A percentile compares a stretch with the other conserved stretches of the same genome.
Evolutionary conservation across 441 rosid species (phyloP).

Genomic region (Hypseocharis bilobata): DNA sequence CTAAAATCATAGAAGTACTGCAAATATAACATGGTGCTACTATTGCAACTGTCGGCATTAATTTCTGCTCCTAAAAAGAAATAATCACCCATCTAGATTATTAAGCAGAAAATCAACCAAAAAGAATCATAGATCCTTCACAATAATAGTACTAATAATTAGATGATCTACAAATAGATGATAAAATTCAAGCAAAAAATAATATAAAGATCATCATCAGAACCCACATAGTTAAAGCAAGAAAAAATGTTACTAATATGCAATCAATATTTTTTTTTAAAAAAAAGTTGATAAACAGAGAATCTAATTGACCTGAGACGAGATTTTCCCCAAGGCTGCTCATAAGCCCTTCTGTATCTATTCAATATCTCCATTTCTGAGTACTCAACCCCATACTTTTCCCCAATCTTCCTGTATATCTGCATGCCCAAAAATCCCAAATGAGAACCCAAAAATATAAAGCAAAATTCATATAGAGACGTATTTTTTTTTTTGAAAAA

Average conservation of each 20-base stretch:
- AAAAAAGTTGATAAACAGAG: not conserved
- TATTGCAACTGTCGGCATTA: not conserved
- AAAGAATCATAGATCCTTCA: not conserved
- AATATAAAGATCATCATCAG: not conserved
- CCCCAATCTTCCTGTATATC: constrained; percentile 75
- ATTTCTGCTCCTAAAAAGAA: not conserved
- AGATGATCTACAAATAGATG: not conserved
- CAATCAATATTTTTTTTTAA: no score
- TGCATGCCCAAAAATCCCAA: constrained; percentile 17
- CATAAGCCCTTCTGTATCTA: constrained; percentile 77
- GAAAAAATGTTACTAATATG: no score
- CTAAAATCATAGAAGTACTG: not conserved
- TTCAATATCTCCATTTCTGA: constrained; percentile 71
- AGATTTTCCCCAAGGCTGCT: constrained; percentile 85
- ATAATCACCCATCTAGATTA: not conserved
- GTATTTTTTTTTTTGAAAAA: no score
- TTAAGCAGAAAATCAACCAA: not conserved
- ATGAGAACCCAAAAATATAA: not conserved
- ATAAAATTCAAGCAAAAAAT: no score
- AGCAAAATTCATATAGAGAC: not conserved
- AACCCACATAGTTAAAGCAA: not conserved
- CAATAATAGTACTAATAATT: not conserved
- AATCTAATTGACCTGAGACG: constrained; percentile 58
- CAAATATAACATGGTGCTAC: no score
- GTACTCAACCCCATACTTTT: constrained; percentile 79